Base-by-base conservation (phyloP, 371 early-diverging fungal species). In the Saksenaea vasiformis region DNA sequence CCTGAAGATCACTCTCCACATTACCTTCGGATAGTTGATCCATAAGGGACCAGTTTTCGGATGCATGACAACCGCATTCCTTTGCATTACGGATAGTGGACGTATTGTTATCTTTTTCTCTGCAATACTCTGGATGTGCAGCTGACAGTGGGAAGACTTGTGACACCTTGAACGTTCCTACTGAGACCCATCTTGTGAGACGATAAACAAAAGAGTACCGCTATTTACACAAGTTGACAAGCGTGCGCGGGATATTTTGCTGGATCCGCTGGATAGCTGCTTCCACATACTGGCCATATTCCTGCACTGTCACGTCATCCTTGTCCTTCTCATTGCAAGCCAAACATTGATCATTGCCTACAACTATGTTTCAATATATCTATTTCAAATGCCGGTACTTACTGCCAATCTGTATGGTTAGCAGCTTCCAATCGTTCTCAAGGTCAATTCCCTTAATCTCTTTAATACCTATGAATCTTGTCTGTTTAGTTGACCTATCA, bases 351-450 rank as follows among this genome's bases (percentile, higher is more conserved):
- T 67, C 68, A 27, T 67, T 67, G 54, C 68, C 66, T 65, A 35
- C 2, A 43, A 3, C 71, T 58, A 9, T 58, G 19, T 19, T 58
- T 9, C 36, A 15, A 4, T 2, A n/a, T 68, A 73, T n/a, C n/a
- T n/a, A n/a, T n/a, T n/a, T n/a, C n/a, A n/a, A n/a, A n/a, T n/a
- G n/a, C n/a, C n/a, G n/a, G n/a, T n/a, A 89, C 78, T 71, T 74
- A 58, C 74, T 74, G 13, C 77, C 79, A 28, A 76, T 76, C 62
- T 76, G 77, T 19, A 79, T 76, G 24, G 70, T 79, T 34, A 79
- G 74, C 67, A 79, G 57, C 17, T 79, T 79, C 79, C 79, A 79
- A 43, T 79, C 79, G 22, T 68, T 72, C 31, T 68, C 47, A 37
- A 61, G 70, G 53, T 74, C 59, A 5, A 72, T 34, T 14, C 53